Base-by-base conservation (phyloP, 2,329 filamentous ascomycete genomes). In the Sporothrix brasiliensis region DNA sequence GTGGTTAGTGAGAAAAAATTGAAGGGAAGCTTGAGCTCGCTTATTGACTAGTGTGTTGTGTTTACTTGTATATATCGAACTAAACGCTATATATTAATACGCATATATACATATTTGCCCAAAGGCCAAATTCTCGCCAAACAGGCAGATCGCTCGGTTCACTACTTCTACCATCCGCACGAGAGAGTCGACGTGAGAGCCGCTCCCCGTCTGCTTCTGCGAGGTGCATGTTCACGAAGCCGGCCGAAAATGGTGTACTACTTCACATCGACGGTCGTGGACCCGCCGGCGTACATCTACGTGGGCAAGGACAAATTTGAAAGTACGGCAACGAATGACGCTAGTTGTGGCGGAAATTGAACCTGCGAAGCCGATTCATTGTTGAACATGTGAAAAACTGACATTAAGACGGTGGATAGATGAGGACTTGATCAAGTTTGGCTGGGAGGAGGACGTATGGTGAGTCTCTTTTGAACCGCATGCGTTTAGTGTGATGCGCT, bases 221-320 rank as follows among this genome's bases (percentile, higher is more conserved):
- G 65, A 54, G 61, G 30, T 19, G 44, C 44, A 54, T 4, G 27
- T 7, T 4, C 13, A 44, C 39, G 11, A 44, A 34, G 44, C 24
- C 3, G 52, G 39, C 39, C 61, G 80, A 77, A 39, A 96, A 76
- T 99, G 95, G 95, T 99, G 61, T 97, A 92, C 83, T 98, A 98
- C 81, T 98, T 95, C 80, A 95, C 89, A 0, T 98, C 94, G 34
- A 94, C 88, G 73, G 88, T 89, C 54, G 92, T 97, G 52, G 86
- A 89, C 14, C 94, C 95, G 1, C 79, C 93, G 44, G 94, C 93
- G 54, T 94, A 91, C 79, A 89, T 99, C 77, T 99, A 99, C 79
- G 93, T 97, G 72, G 95, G 95, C 80, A 99, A 98, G 81, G 95
- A 99, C 85, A 99, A 99, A 83, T 94, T 95, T 76, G 95, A 99